Evolutionary conservation across 176 grass and related monocot species (phyloP).

Genomic region (Aegilops speltoides): DNA sequence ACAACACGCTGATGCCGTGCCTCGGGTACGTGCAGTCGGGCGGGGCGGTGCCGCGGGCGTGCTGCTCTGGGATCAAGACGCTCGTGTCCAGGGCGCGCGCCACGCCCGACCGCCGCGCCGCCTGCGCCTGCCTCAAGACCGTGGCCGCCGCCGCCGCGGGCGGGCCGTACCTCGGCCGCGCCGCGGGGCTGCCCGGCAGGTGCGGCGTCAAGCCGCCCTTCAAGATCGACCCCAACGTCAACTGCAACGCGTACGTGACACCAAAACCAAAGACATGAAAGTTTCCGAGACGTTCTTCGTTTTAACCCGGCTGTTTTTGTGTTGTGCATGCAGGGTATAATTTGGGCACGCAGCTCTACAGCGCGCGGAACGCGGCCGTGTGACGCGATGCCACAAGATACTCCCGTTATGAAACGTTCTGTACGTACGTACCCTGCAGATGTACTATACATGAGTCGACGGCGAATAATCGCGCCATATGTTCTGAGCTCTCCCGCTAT

Average conservation of each 20-base stretch:
- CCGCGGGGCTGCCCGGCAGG: constrained; percentile 40
- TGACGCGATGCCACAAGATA: too few relatives aligned
- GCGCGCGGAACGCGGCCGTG: too few relatives aligned
- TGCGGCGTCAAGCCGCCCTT: constrained; percentile 47
- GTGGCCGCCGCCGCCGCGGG: constrained; percentile 23
- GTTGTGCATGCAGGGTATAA: background rate
- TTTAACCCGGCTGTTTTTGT: background rate
- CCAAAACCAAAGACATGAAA: too few relatives aligned
- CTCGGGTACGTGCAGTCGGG: constrained; percentile 52
- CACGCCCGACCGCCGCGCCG: constrained; percentile 37
- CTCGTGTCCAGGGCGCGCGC: constrained; percentile 29
- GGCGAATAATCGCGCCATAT: too few relatives aligned
- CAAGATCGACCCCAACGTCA: constrained; percentile 45
- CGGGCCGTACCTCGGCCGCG: constrained; percentile 33
- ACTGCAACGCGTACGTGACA: constrained; percentile 45
- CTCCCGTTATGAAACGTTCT: background rate
- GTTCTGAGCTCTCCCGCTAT: too few relatives aligned
- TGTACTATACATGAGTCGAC: background rate
- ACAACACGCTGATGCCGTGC: constrained; percentile 55
- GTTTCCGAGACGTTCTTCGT: background rate
- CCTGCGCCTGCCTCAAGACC: constrained; percentile 55
- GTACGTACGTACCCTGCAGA: background rate
- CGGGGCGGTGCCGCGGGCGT: constrained; percentile 30
- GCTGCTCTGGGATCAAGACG: constrained; percentile 45
- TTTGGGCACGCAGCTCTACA: background rate